Evolutionary conservation across 169 alveolate genomes (phyloP), one percentile per base, ranked within the genome.

Genomic region (Plasmodium fragile): DNA sequence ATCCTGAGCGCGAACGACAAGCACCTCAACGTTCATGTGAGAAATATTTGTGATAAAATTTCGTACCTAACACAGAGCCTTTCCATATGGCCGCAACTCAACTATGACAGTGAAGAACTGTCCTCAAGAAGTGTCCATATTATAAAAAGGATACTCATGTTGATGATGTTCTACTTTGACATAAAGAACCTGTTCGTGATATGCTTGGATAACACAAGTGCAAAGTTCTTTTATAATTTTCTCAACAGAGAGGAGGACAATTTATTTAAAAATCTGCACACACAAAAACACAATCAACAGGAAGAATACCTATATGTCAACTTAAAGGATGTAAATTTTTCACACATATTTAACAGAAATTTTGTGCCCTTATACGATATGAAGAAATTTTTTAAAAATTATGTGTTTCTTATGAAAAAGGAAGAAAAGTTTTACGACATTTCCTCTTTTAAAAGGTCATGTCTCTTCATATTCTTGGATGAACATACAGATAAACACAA

Each of bases 1-100:
- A 18, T 87, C 69, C 70, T 87, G 70, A 87, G 93, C 71, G 90
- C 81, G n/a, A 77, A 87, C 52, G 90, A 45, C 6, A 87, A 87
- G 70, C 69, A 78, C 22, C 36, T 87, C n/a, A 45, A 87, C 43
- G 55, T 78, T 1, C 39, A 59, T 87, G 93, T 87, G 36, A 55
- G 93, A 87, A 87, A 77, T 87, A 87, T 87, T 16, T 87, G 93
- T 52, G 93, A 87, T 87, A 87, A 87, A 55, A 78, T 87, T 36
- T 77, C 82, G 1, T 87, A 87, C 34, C 72, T 87, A 78, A 77
- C 93, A 11, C 93, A 87, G 81, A 79, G 93, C 18, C 49, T 87
- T 25, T 55, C 73, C 49, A 87, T 87, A 77, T 87, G 72, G 43
- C 93, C 93, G 32, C 93, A 75, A 36, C 11, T 87, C 25, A 5